A percentile compares a stretch with the other conserved stretches of the same genome.
Conservation (phyloP, 768 basidiomycete species). For the Mycena epipterygia region DNA sequence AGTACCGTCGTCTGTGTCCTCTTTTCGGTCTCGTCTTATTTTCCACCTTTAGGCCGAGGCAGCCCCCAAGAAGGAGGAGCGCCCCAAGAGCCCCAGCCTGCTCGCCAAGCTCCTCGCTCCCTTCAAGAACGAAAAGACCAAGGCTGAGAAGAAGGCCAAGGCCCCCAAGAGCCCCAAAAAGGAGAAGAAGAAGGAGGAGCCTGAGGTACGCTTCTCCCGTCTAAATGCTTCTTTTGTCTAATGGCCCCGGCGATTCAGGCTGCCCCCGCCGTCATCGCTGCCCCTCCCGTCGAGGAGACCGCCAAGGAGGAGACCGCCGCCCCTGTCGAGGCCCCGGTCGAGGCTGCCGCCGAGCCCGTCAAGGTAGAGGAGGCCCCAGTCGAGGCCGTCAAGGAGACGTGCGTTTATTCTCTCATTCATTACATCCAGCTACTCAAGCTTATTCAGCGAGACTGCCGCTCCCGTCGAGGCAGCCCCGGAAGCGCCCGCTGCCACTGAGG, state of each 20-base stretch:
- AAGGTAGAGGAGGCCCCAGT: constrained; percentile 63
- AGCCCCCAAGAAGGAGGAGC: constrained; percentile 78
- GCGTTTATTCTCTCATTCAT: constrained; percentile 43
- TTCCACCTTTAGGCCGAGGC: constrained; percentile 52
- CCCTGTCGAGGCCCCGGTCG: constrained; percentile 53
- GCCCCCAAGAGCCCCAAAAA: constrained; percentile 84
- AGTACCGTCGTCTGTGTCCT: constrained; percentile 15
- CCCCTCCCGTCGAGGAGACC: constrained; percentile 53
- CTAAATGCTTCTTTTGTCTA: constrained; percentile 5
- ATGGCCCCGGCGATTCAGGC: no score
- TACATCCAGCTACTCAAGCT: not conserved
- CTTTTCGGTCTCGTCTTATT: constrained; percentile 7
- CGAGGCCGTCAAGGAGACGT: constrained; percentile 83
- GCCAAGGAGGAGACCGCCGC: constrained; percentile 48
- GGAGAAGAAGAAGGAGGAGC: constrained; percentile 85
- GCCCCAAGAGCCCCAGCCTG: constrained; percentile 84
- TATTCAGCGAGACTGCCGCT: constrained; percentile 57
- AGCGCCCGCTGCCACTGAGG: constrained; percentile 55
- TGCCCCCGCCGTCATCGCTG: no score
- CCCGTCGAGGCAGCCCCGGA: constrained; percentile 53
- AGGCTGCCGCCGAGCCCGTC: constrained; percentile 46
- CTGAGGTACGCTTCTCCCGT: constrained; percentile 58
- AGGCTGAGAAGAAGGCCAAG: constrained; percentile 73
- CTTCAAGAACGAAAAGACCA: constrained; percentile 79
- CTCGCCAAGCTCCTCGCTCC: constrained; percentile 84